These are phyloP conservation scores for Globisporangium nagaii DNA, from an alignment of 352 stramenopile genomes.

Conservation along the genomic window DNA sequence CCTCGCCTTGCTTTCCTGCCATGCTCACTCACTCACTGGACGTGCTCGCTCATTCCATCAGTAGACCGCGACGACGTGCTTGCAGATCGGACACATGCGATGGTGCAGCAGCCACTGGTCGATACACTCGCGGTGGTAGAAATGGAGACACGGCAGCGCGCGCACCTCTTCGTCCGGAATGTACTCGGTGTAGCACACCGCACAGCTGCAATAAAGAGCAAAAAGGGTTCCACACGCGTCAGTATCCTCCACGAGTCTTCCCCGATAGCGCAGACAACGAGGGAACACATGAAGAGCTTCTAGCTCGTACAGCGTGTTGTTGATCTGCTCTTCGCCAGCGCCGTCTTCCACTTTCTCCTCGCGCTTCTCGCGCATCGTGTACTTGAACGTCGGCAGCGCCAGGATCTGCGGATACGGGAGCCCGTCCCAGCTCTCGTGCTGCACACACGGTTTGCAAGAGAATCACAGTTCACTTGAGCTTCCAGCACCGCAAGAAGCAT, in stretches of 20 bases:
- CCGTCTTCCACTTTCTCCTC: slow-evolving; percentile 13
- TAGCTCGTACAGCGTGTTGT: slow-evolving; percentile 59
- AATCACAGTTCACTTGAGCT: not conserved
- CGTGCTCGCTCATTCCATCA: slow-evolving; percentile 15
- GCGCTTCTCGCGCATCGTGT: slow-evolving; percentile 35
- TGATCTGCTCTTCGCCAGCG: slow-evolving; percentile 28
- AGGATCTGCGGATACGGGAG: slow-evolving; percentile 82
- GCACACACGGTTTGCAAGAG: too few relatives aligned
- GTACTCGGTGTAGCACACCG: slow-evolving; percentile 84
- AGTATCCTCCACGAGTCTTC: too few relatives aligned
- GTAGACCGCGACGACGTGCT: slow-evolving; percentile 76
- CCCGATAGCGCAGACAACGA: too few relatives aligned
- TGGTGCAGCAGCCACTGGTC: slow-evolving; percentile 87
- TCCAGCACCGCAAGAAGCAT: not conserved
- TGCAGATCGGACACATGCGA: slow-evolving; percentile 84
- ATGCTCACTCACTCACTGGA: not conserved
- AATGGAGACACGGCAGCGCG: slow-evolving; percentile 80
- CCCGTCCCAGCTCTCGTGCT: slow-evolving; percentile 66
- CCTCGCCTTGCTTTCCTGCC: too few relatives aligned
- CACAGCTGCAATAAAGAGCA: slow-evolving; percentile 27
- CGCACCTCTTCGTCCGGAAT: slow-evolving; percentile 70
- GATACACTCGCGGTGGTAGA: slow-evolving; percentile 89
- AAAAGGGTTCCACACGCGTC: too few relatives aligned
- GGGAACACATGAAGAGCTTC: too few relatives aligned
- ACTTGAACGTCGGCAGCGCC: slow-evolving; percentile 73